Conservation (phyloP, 2,329 filamentous ascomycete species). For the Pseudogymnoascus sp. region DNA sequence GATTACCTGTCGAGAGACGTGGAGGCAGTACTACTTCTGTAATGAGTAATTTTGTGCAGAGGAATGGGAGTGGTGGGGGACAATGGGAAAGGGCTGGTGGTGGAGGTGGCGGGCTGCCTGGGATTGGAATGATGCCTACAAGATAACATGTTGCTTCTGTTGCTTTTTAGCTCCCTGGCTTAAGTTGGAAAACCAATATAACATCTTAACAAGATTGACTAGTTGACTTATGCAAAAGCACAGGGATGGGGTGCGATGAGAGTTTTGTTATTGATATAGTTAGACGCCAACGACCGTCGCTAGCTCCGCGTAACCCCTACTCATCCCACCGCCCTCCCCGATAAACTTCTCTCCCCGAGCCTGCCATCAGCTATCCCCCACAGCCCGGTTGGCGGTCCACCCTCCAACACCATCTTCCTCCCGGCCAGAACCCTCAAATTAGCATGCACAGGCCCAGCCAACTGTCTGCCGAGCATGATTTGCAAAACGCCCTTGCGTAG, state of each 20-base stretch:
- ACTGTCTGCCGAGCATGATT: constrained; percentile 22
- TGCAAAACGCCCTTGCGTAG: constrained; percentile 20
- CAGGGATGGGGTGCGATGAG: background rate
- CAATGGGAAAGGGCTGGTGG: background rate
- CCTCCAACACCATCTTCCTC: background rate
- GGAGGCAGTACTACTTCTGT: background rate
- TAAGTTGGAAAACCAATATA: background rate
- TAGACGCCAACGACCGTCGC: too few relatives aligned
- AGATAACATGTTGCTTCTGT: background rate
- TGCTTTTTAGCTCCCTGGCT: background rate
- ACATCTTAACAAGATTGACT: background rate
- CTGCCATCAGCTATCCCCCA: background rate
- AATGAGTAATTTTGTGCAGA: constrained; percentile 9
- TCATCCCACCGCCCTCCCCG: background rate
- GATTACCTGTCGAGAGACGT: constrained; percentile 1
- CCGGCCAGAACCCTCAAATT: constrained; percentile 4
- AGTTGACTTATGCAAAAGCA: background rate
- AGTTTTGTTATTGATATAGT: background rate
- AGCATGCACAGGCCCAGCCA: constrained; percentile 17
- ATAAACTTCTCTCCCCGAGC: background rate
- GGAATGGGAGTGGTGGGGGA: background rate
- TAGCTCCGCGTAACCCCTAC: too few relatives aligned
- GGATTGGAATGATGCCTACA: constrained; percentile 11
- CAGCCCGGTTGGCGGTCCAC: background rate
- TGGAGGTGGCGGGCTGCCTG: background rate